phyloP scores from a whole-genome alignment of 345 rosid species.

The Eucalyptus caleyi region DNA sequence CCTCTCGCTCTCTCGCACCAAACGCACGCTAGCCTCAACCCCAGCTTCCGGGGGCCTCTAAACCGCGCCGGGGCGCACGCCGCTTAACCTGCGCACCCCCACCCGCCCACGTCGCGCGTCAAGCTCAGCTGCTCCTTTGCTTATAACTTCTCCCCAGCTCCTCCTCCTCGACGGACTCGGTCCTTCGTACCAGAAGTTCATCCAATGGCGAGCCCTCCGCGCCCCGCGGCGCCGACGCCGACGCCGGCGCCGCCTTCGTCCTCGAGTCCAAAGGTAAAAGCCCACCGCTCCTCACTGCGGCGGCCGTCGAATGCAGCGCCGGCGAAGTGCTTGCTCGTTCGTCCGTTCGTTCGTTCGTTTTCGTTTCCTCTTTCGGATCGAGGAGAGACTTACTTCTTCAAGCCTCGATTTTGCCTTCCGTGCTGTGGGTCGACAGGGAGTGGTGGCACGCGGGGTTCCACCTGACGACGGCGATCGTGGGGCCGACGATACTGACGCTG shows the following conservation, averaged over 20 bases:
- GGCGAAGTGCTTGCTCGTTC: neutral
- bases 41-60: neutral
- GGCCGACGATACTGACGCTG: conserved; percentile 80
- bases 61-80: neutral
- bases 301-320: neutral
- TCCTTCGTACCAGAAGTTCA: neutral
- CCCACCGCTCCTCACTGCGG: neutral
- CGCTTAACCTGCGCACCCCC: neutral
- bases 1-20: neutral
- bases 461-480: conserved; percentile 98
- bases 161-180: neutral
- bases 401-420: no score
- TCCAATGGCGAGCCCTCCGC: conserved; percentile 38
- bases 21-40: no score
- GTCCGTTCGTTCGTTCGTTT: neutral
- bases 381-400: neutral
- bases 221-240: conserved; percentile 21
- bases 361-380: neutral
- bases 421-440: conserved; percentile 30
- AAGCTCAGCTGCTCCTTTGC: neutral
- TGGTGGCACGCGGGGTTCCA: conserved; percentile 99
- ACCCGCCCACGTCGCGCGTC: neutral
- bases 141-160: neutral
- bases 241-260: conserved; percentile 93
- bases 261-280: conserved; percentile 79